phyloP scores from a whole-genome alignment of 768 basidiomycete species.

The Trametes cingulata region DNA sequence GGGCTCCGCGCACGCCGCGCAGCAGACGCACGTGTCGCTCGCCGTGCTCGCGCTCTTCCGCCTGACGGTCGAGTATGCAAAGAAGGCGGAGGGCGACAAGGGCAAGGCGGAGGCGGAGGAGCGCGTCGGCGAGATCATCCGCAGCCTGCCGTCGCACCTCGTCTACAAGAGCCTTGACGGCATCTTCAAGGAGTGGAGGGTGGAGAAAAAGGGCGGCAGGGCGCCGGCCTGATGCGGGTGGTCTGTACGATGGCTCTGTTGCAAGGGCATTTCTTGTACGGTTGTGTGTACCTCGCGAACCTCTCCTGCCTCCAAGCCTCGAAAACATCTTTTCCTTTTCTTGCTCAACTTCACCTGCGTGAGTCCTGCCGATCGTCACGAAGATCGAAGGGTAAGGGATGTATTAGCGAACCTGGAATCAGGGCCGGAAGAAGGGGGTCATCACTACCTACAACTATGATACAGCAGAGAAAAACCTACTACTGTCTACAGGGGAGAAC shows the following conservation, averaged over 20 bases:
- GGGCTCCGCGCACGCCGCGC: conserved; percentile 78
- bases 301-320: conserved; percentile 12
- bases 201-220: conserved; percentile 74
- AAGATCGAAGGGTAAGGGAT: too few relatives aligned
- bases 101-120: conserved; percentile 74
- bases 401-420: too few relatives aligned
- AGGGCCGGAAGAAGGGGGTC: not conserved
- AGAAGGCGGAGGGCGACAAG: conserved; percentile 64
- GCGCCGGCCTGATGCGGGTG: conserved; percentile 3
- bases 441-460: conserved; percentile 11
- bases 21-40: conserved; percentile 93
- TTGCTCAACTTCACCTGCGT: not conserved
- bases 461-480: not conserved
- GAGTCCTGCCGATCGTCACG: not conserved
- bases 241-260: not conserved
- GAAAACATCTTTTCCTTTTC: not conserved
- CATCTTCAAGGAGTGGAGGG: conserved; percentile 91
- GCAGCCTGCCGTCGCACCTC: conserved; percentile 83
- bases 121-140: conserved; percentile 84
- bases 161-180: conserved; percentile 92
- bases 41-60: conserved; percentile 91
- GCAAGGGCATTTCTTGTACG: conserved; percentile 2
- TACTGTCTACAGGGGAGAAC: conserved; percentile 7
- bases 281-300: conserved; percentile 15
- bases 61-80: conserved; percentile 80